Evolutionary conservation across 2,329 filamentous ascomycete genomes (phyloP), one percentile per base, ranked within the genome.

Genomic region (Arthrobotrys entomopaga): DNA sequence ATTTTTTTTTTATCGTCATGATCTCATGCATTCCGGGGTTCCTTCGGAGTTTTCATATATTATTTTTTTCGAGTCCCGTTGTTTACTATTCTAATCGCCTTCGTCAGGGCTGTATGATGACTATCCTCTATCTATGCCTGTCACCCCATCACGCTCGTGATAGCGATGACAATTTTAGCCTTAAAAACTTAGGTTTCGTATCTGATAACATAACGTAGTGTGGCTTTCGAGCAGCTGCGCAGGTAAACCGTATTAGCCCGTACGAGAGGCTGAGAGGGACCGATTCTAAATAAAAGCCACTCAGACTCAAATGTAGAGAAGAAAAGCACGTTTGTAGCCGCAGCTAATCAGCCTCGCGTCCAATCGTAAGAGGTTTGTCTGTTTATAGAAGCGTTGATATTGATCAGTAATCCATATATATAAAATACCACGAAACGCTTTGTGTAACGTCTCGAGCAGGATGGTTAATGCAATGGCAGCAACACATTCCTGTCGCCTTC

Each of bases 41-140:
- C 66, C 50, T 59, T 65, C 53, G 60, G 61, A 50, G 54, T 66
- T 75, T 57, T 67, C 40, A 24, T n/a, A n/a, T n/a, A n/a, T n/a
- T n/a, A n/a, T n/a, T 20, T 34, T 50, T 40, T 50, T 43, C 10
- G 40, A 4, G 11, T 43, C 24, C 40, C 40, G 40, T 43, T 43
- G 11, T 58, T 49, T 49, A 54, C 57, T 74, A 57, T 26, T 58
- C 42, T 59, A 59, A 66, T 58, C 40, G 59, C 60, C 49, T 43
- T 29, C 16, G 34, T 48, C 61, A 57, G 49, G 61, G 59, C 64
- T 58, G 54, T 57, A 66, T 74, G 34, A 52, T 53, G 52, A 57
- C 64, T 42, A 19, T 67, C 61, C 70, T 66, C 65, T 74, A 74
- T 66, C 67, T 67, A 65, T 15, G 29, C 16, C 48, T 63, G 43